A percentile compares a stretch with the other conserved stretches of the same genome.
phyloP scores from a whole-genome alignment of 352 stramenopile genomes.

The Globisporangium megalacanthum region DNA sequence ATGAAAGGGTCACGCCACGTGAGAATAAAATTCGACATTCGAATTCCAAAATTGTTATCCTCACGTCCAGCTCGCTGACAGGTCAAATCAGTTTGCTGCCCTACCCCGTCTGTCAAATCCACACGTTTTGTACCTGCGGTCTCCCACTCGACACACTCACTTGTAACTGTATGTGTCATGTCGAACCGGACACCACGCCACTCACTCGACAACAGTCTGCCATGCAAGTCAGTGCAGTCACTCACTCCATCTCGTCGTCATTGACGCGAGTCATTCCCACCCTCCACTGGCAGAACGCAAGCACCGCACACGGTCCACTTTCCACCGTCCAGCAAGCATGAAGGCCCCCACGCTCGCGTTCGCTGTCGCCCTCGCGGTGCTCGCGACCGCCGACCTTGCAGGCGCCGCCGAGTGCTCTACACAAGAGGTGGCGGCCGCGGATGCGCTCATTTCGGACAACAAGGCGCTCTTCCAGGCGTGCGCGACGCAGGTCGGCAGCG shows the following conservation, averaged over 20 bases:
- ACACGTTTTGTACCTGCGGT: too few relatives aligned
- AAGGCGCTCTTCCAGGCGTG: slow-evolving; percentile 16
- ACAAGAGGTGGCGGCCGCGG: slow-evolving; percentile 3
- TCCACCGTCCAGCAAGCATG: background rate
- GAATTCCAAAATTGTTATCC: too few relatives aligned
- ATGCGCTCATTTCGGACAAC: slow-evolving; percentile 11
- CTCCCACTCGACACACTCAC: background rate
- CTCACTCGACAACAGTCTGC: too few relatives aligned
- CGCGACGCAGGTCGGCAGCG: background rate
- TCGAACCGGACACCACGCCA: too few relatives aligned
- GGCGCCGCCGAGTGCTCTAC: slow-evolving; percentile 8
- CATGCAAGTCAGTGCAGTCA: too few relatives aligned
- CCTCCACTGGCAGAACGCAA: too few relatives aligned
- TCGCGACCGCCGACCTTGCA: slow-evolving; percentile 1
- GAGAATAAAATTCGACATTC: too few relatives aligned
- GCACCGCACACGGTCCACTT: too few relatives aligned
- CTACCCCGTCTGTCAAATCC: background rate
- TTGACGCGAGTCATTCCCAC: too few relatives aligned
- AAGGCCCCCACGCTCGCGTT: background rate
- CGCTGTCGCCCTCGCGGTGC: background rate
- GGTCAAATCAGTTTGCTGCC: background rate
- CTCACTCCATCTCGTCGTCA: too few relatives aligned
- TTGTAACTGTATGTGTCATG: background rate
- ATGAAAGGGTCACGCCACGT: too few relatives aligned
- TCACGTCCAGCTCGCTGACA: background rate